phyloP scores from a whole-genome alignment of 352 stramenopile species.

The Phytophthora idaei region DNA sequence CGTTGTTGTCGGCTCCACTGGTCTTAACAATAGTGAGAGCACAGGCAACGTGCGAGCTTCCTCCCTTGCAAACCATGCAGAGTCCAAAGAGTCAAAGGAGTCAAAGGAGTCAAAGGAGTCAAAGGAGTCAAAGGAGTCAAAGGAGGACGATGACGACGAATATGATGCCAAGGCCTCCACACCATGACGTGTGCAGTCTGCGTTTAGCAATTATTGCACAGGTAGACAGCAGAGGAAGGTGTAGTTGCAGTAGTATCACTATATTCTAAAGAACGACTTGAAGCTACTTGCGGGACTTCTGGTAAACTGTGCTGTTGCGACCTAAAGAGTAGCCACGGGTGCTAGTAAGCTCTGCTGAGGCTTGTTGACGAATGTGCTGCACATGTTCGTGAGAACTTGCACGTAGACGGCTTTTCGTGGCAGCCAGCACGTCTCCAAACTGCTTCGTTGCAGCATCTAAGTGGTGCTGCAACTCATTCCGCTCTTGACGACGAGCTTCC shows the following conservation, averaged over 20 bases:
- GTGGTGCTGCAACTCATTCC: conserved; percentile 50
- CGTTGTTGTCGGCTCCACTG: conserved; percentile 22
- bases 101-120: conserved; percentile 39
- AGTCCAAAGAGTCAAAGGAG: conserved; percentile 33
- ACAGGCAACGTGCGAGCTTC: conserved; percentile 16
- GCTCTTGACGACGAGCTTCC: conserved; percentile 57
- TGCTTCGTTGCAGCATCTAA: conserved; percentile 51
- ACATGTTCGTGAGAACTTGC: conserved; percentile 62
- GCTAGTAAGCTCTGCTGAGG: conserved; percentile 48
- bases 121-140: conserved; percentile 39
- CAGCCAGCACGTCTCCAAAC: conserved; percentile 71
- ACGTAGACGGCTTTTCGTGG: conserved; percentile 62
- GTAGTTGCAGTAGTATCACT: conserved; percentile 26
- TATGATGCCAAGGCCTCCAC: conserved; percentile 58
- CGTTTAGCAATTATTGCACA: conserved; percentile 6
- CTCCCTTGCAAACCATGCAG: conserved; percentile 18
- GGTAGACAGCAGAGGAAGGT: conserved; percentile 1
- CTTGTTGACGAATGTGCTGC: conserved; percentile 67
- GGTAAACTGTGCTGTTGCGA: conserved; percentile 67
- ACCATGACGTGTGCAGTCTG: conserved; percentile 31
- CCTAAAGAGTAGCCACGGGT: conserved; percentile 62
- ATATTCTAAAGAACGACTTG: conserved; percentile 20
- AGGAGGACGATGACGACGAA: conserved; percentile 53
- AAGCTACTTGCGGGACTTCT: conserved; percentile 41
- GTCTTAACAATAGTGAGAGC: conserved; percentile 17